phyloP scores from a whole-genome alignment of 179 eudicot genomes.

The Beta corolliflora region DNA sequence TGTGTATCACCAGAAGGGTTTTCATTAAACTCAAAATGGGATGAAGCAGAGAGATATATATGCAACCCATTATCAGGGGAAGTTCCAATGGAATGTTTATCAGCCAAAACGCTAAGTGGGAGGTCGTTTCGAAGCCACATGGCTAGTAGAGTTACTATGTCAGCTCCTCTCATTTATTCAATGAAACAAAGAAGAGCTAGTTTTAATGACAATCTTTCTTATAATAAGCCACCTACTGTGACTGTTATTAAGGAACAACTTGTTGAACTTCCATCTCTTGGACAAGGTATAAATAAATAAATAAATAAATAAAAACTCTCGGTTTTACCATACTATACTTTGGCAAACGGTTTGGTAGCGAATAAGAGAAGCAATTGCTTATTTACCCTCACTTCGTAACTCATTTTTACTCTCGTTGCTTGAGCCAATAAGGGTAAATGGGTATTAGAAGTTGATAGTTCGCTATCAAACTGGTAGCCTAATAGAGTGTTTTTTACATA shows the following conservation, averaged over 20 bases:
- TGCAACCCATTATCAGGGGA: slow-evolving; percentile 89
- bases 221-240: slow-evolving; percentile 13
- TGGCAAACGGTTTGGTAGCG: neutral
- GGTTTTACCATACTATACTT: no score
- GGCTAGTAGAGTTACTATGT: slow-evolving; percentile 72
- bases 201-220: neutral
- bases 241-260: slow-evolving; percentile 25
- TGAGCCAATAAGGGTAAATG: no score
- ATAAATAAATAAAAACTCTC: neutral
- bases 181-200: slow-evolving; percentile 27
- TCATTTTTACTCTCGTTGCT: no score
- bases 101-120: slow-evolving; percentile 75
- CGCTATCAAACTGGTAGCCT: no score
- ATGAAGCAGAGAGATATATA: slow-evolving; percentile 91
- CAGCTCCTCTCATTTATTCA: slow-evolving; percentile 84
- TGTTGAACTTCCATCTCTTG: slow-evolving; percentile 18
- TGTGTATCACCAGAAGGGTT: slow-evolving; percentile 69
- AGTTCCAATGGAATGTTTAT: slow-evolving; percentile 91
- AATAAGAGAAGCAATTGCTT: neutral
- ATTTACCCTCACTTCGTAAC: no score
- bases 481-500: no score
- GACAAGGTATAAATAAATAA: no score
- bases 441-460: no score
- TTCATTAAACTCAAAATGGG: slow-evolving; percentile 85
- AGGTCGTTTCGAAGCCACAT: slow-evolving; percentile 58